These are phyloP conservation scores for Leccinum barrowsii DNA, from an alignment of 768 basidiomycete species.

Conservation along the genomic window DNA sequence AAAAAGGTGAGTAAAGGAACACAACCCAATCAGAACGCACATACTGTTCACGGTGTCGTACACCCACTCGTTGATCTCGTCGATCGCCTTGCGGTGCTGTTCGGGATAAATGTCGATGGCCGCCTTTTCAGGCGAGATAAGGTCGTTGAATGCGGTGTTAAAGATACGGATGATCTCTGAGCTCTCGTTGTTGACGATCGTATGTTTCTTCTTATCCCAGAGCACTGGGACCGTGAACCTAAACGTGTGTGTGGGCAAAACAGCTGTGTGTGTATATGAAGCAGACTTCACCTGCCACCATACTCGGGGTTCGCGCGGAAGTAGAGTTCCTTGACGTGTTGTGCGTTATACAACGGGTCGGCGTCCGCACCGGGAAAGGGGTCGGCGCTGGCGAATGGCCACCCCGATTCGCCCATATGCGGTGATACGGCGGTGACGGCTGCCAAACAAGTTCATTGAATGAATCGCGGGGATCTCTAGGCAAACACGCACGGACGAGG, in stretches of 20 bases:
- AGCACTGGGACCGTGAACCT: conserved; percentile 87
- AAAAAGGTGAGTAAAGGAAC: no score
- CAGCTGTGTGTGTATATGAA: not conserved
- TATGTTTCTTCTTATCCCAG: conserved; percentile 86
- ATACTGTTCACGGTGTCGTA: conserved; percentile 82
- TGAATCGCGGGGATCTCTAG: not conserved
- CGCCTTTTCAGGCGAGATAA: conserved; percentile 63
- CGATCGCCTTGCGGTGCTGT: conserved; percentile 69
- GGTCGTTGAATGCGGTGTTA: conserved; percentile 79
- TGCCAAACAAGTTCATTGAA: conserved; percentile 22
- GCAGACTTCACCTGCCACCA: conserved; percentile 48
- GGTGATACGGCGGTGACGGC: conserved; percentile 84
- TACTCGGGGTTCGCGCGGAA: conserved; percentile 71
- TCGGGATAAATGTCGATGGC: conserved; percentile 77
- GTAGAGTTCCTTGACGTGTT: conserved; percentile 85
- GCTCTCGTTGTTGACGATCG: conserved; percentile 94
- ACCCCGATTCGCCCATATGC: conserved; percentile 77
- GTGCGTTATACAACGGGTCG: conserved; percentile 67
- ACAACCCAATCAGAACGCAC: conserved; percentile 21
- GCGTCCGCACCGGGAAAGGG: conserved; percentile 67
- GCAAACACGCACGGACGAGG: conserved; percentile 59
- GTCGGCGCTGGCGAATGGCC: conserved; percentile 78
- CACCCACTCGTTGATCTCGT: conserved; percentile 81
- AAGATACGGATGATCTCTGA: conserved; percentile 94
- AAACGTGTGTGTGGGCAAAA: not conserved